Evolutionary conservation across 2,329 filamentous ascomycete genomes (phyloP), one percentile per base, ranked within the genome.

Genomic region (Epichloe glyceriae): DNA sequence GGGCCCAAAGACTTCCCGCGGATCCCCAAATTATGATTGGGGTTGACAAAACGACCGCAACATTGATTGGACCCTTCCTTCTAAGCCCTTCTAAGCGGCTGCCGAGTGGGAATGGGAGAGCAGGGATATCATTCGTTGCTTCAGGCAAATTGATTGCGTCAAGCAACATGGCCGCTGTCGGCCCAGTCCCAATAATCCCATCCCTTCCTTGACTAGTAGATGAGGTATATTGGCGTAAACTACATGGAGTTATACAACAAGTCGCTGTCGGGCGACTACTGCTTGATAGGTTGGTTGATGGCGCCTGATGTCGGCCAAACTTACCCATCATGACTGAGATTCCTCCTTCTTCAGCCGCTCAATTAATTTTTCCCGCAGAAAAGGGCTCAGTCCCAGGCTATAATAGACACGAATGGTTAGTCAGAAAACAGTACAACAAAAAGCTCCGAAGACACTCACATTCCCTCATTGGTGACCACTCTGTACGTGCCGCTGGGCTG

Each of bases 401-500:
- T 10, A 43, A 10, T 42, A 15, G 33, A 45, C 12, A 34, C 12
- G 3, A 11, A 19, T 7, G n/a, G 51, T 63, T 58, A 63, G 62
- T 20, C 58, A 52, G 43, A 26, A n/a, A 26, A n/a, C 43, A 44
- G 0, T 6, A 35, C 14, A 10, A 26, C 22, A 43, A 19, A 5
- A 10, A 19, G 4, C 22, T 3, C 5, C 12, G 6, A 15, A 2
- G 26, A 39, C 46, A 77, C 80, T 78, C 63, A 83, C 80, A 85
- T 80, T 61, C 82, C 82, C 64, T 83, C 75, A 48, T 80, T 79
- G 1, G 81, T 85, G 48, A 85, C 59, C 33, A 83, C 68, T 38
- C 82, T 74, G 61, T 83, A 84, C 4, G 78, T 83, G 14, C 79
- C 78, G 54, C 79, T 82, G 1, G 73, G 68, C 63, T 80, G 73